A percentile compares a stretch with the other conserved stretches of the same genome.
These are phyloP conservation scores for Alternaria sp. DNA, from an alignment of 2,329 filamentous ascomycete genomes.

Conservation along the genomic window DNA sequence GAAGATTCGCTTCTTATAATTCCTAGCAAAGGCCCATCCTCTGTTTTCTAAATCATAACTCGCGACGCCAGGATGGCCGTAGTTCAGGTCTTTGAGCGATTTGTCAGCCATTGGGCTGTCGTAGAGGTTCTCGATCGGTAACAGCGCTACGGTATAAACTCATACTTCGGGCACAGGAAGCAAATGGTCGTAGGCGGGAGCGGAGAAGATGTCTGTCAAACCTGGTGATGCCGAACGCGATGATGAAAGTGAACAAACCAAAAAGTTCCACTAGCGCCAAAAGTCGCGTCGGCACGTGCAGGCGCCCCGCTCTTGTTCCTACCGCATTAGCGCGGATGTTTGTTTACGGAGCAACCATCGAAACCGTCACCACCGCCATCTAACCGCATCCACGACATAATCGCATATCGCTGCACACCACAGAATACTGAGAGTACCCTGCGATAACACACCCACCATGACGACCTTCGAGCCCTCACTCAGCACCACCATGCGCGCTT, in stretches of 20 bases:
- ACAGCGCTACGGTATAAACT: conserved; percentile 16
- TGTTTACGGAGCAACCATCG: conserved; percentile 44
- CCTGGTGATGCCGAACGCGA: conserved; percentile 8
- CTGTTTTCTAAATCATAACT: conserved; percentile 58
- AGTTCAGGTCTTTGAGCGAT: conserved; percentile 58
- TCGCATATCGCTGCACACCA: conserved; percentile 7
- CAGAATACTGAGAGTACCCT: neutral
- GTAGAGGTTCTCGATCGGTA: conserved; percentile 26
- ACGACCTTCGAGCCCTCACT: conserved; percentile 74
- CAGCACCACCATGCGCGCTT: conserved; percentile 69
- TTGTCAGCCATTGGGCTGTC: conserved; percentile 66
- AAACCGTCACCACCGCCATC: conserved; percentile 20
- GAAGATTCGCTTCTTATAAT: conserved; percentile 35
- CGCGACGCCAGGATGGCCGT: conserved; percentile 63
- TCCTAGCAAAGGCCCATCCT: conserved; percentile 60
- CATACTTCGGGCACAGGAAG: conserved; percentile 33
- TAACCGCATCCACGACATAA: conserved; percentile 29
- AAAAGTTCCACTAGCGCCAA: conserved; percentile 34
- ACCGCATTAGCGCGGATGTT: conserved; percentile 20
- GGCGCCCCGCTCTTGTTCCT: conserved; percentile 14
- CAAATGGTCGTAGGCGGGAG: neutral
- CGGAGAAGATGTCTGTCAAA: conserved; percentile 1
- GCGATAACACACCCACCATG: conserved; percentile 52
- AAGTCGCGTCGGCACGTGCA: conserved; percentile 43
- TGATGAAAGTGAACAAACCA: conserved; percentile 14